phyloP scores from a whole-genome alignment of 495 filamentous ascomycete species.

The Arthonia radiata region DNA sequence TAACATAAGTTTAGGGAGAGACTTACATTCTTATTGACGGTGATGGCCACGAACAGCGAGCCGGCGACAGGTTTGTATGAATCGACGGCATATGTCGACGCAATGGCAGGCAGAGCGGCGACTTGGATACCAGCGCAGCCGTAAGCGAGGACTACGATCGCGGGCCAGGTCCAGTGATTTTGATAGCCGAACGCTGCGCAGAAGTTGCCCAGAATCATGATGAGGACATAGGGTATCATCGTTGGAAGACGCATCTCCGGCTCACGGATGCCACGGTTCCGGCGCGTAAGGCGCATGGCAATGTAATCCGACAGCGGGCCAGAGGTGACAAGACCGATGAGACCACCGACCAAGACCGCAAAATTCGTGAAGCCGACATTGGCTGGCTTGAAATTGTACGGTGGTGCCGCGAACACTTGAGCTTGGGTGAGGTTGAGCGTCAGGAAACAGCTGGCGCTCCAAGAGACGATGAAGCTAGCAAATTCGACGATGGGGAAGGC shows the following conservation, averaged over 20 bases:
- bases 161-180: conserved; percentile 28
- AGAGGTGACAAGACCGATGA: conserved; percentile 30
- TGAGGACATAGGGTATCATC: conserved; percentile 32
- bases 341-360: conserved; percentile 21
- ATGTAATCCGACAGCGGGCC: conserved; percentile 35
- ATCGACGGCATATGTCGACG: conserved; percentile 29
- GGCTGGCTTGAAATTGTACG: conserved; percentile 28
- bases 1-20: no score
- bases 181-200: conserved; percentile 36
- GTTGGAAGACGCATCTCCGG: conserved; percentile 43
- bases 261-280: conserved; percentile 38
- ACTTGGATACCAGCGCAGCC: conserved; percentile 30
- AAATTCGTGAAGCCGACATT: conserved; percentile 26
- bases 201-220: conserved; percentile 33
- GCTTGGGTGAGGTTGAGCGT: conserved; percentile 39
- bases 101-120: conserved; percentile 29
- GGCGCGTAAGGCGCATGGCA: conserved; percentile 27
- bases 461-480: conserved; percentile 31
- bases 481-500: conserved; percentile 40
- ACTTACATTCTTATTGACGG: conserved; percentile 39
- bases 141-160: conserved; percentile 28
- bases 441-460: conserved; percentile 32
- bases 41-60: conserved; percentile 34
- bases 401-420: conserved; percentile 32
- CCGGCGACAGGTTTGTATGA: conserved; percentile 36